Conservation (phyloP, 2,329 filamentous ascomycete genomes). For the Pseudogymnoascus sp. region DNA sequence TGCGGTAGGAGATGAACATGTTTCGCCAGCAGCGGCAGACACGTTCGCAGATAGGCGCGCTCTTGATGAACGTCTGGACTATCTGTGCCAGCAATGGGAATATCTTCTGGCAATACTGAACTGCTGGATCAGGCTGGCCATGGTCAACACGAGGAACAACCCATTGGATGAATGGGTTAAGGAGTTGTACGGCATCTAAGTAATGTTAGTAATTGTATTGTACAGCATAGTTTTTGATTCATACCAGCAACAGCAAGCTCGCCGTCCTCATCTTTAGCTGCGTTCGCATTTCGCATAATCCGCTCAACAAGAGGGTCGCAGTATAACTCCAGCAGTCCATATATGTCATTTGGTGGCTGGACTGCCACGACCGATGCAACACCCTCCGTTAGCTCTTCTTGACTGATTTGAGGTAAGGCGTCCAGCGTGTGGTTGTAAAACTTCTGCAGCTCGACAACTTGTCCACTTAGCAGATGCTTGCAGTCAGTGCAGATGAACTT, state of each 20-base stretch:
- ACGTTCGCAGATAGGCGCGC: conserved; percentile 82
- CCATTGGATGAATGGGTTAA: conserved; percentile 80
- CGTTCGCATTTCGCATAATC: conserved; percentile 78
- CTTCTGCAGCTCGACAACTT: conserved; percentile 76
- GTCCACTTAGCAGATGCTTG: conserved; percentile 71
- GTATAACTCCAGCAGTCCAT: conserved; percentile 81
- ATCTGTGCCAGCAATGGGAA: conserved; percentile 82
- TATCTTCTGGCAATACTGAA: conserved; percentile 93
- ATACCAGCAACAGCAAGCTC: conserved; percentile 79
- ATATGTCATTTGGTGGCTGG: conserved; percentile 71
- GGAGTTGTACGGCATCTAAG: conserved; percentile 76
- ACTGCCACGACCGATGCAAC: conserved; percentile 86
- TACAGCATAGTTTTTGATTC: conserved; percentile 18
- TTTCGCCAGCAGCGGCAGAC: conserved; percentile 93
- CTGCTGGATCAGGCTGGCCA: conserved; percentile 73
- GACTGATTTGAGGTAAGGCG: conserved; percentile 73
- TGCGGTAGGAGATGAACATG: conserved; percentile 94
- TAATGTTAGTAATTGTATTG: conserved; percentile 12
- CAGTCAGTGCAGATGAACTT: conserved; percentile 97
- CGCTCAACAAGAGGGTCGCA: conserved; percentile 83
- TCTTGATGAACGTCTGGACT: conserved; percentile 77
- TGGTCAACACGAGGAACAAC: conserved; percentile 66
- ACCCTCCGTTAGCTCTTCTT: conserved; percentile 94
- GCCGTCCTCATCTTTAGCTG: conserved; percentile 70
- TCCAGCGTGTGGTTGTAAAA: conserved; percentile 91